A percentile compares a stretch with the other conserved stretches of the same genome.
Evolutionary conservation across 345 rosid species (phyloP).

Genomic region (Eutrema heterophyllum): DNA sequence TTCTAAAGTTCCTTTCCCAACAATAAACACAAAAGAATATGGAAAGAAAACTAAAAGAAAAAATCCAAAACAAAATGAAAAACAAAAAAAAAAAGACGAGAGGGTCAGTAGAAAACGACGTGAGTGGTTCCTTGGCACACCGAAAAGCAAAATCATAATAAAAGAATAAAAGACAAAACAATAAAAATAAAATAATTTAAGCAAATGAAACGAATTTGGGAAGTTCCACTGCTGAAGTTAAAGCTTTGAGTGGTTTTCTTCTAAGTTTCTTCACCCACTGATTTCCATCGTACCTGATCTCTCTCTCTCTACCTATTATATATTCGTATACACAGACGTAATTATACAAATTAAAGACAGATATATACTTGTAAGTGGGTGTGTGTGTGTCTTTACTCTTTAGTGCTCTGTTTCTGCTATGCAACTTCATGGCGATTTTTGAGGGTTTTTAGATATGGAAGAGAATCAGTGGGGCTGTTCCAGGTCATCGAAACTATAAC

Average conservation of each 20-base stretch:
- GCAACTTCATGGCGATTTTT: conserved; percentile 31
- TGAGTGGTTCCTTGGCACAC: conserved; percentile 33
- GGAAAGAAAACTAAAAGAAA: conserved; percentile 23
- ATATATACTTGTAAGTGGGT: not conserved
- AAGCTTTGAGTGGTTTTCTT: conserved; percentile 18
- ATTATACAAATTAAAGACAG: not conserved
- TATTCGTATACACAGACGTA: not conserved
- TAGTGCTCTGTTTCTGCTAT: conserved; percentile 22
- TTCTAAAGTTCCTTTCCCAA: not conserved
- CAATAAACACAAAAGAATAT: conserved; percentile 8
- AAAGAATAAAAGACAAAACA: conserved; percentile 2
- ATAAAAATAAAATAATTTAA: not conserved
- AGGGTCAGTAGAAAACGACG: conserved; percentile 34
- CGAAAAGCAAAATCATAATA: conserved; percentile 13
- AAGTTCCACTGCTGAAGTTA: conserved; percentile 26
- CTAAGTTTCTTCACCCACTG: conserved; percentile 33
- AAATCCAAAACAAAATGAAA: conserved; percentile 7
- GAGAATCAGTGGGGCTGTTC: conserved; percentile 22
- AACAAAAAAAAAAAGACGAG: conserved; percentile 15
- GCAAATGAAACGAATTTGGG: conserved; percentile 14
- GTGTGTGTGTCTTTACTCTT: conserved; percentile 10
- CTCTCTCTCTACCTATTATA: not conserved
- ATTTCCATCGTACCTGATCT: not conserved
- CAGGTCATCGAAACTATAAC: conserved; percentile 33
- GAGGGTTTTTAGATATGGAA: conserved; percentile 23